phyloP scores from a whole-genome alignment of 768 basidiomycete genomes.

The Suillus discolor region DNA sequence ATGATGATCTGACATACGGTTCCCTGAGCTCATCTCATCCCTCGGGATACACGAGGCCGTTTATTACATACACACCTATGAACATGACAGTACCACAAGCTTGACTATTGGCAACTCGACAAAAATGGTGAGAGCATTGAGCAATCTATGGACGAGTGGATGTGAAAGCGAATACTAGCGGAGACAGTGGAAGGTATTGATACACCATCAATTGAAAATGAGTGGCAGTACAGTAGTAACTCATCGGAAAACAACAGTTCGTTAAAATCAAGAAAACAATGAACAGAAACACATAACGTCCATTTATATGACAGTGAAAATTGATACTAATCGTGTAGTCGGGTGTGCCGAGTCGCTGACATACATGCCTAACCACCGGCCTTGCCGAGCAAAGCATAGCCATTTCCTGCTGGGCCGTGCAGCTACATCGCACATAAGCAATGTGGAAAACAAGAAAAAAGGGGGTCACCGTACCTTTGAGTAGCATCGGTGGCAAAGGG shows the following conservation, averaged over 20 bases:
- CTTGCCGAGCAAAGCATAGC: conserved; percentile 71
- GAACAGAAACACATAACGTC: not conserved
- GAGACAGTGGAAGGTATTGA: not conserved
- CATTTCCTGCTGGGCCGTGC: conserved; percentile 72
- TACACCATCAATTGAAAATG: not conserved
- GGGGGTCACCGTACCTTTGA: conserved; percentile 47
- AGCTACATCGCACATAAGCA: conserved; percentile 40
- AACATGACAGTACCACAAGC: not conserved
- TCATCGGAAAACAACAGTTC: not conserved
- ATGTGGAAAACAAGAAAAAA: conserved; percentile 5
- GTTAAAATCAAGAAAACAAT: not conserved
- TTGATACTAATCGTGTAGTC: not conserved
- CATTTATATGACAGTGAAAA: not conserved
- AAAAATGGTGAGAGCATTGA: not conserved
- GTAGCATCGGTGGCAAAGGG: conserved; percentile 74
- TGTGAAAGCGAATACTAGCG: not conserved
- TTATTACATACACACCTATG: not conserved
- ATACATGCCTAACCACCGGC: conserved; percentile 39
- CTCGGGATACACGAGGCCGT: not conserved
- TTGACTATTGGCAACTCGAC: not conserved
- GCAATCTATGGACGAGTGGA: not conserved
- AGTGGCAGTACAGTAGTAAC: not conserved
- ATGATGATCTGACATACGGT: not conserved
- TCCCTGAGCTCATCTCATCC: not conserved
- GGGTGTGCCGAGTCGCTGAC: not conserved